Evolutionary conservation across 1,284 basidiomycete genomes (phyloP), one percentile per base, ranked within the genome.

Genomic region (Bondarzewia mesenterica): DNA sequence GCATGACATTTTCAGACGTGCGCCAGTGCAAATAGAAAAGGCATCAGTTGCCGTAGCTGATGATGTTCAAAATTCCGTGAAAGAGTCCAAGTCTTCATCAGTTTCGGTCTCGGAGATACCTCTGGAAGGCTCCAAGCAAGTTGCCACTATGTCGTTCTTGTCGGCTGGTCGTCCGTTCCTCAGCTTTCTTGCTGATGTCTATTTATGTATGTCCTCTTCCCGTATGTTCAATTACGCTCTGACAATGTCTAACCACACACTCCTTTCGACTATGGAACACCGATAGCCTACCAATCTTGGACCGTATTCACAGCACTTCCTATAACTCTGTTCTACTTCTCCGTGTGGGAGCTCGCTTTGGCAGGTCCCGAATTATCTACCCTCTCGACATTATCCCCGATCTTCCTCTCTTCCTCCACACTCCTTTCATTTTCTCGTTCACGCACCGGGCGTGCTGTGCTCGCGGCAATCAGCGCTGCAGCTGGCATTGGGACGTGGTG

Each of bases 321-420:
- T 7, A 84, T 89, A 0, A 85, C 86, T 35, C 75, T 96, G 5
- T 96, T 95, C 69, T 96, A 93, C 67, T 93, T 90, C 70, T 91
- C 88, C 21, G 83, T 94, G 6, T 94, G 90, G 91, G 77, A 89
- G 58, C 80, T 94, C 16, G 87, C 82, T 42, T 72, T 85, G 44
- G 75, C 86, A n/a, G 88, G 89, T 2, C 78, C 83, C 26, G 89
- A 92, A 61, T 68, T 86, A 5, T 77, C 86, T 0, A 66, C 90
- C 4, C 66, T 90, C 4, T 72, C 76, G 4, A 77, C 80, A 12
- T 72, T 93, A 20, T 80, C 89, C 0, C 88, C 89, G 0, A 58
- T 75, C 16, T 57, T 88, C 4, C 73, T 93, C 15, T 68, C 71
- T 1, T 65, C 77, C 32, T 56, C 67, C 0, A 58, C 68, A 0